Evolutionary conservation across 805 yeast species (phyloP), one percentile per base, ranked within the genome.

Genomic region (Candida dendrica): DNA sequence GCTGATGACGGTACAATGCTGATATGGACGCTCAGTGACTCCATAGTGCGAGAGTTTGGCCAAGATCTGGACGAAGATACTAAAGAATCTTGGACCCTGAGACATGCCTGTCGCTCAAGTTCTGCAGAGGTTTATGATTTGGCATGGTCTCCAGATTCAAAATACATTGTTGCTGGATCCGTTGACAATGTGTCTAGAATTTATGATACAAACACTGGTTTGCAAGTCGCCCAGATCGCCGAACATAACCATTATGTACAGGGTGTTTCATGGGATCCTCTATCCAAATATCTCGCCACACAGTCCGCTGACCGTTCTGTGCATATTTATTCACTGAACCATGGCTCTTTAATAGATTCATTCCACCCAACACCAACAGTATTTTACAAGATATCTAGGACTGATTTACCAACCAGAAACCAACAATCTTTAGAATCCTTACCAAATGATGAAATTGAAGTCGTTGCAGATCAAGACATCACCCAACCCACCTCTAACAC

Each of bases 201-300:
- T 0, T 87, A 80, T 53, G 72, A 74, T 47, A 76, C 74, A 4
- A 53, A 59, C 1, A 71, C 71, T 2, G 93, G 91, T 0, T 65
- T 67, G 26, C 74, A 79, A 49, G 66, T 83, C 1, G 60, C 68
- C 22, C 82, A 78, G 49, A 68, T 81, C 45, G 76, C 77, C 6
- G 87, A 84, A 44, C 98, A 93, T 61, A 68, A 69, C 37, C 96
- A 90, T 60, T 91, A 87, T 52, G 95, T 93, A 3, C 99, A 93
- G 62, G 99, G 99, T 3, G 91, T 93, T 5, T 71, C 84, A 0
- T 93, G 98, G 98, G 98, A 93, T 59, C 98, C 98, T 7, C 58
- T 68, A 41, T 79, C 83, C 47, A 77, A 83, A 58, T 87, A 62
- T 50, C 61, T 93, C 5, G 87, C 90, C 1, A 84, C 96, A 6